Evolutionary conservation across 805 yeast genomes (phyloP).

Genomic region (Sugiyamaella marilandica): DNA sequence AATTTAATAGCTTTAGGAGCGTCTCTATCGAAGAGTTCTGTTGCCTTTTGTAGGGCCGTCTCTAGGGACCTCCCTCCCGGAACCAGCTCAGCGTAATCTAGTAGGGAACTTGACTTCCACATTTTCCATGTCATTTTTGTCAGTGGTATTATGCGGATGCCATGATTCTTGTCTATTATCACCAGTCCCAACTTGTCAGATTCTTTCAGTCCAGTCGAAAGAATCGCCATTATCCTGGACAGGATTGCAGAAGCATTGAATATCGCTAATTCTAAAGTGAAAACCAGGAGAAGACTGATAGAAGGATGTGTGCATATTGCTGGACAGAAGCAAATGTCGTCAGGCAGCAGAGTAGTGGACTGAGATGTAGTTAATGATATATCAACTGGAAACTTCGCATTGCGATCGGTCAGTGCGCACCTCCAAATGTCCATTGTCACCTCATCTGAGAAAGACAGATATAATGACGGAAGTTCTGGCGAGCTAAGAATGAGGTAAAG

Average conservation of each 20-base stretch:
- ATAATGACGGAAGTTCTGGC: constrained; percentile 11
- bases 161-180: too few species aligned
- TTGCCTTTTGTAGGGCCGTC: constrained; percentile 1
- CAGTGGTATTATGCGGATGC: too few species aligned
- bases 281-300: too few species aligned
- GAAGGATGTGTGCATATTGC: too few species aligned
- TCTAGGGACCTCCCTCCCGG: not conserved
- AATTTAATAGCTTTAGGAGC: constrained; percentile 1
- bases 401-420: constrained; percentile 14
- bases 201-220: too few species aligned
- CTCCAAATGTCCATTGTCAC: constrained; percentile 13
- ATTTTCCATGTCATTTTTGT: too few species aligned
- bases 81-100: not conserved
- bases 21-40: constrained; percentile 3
- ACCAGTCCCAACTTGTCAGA: too few species aligned
- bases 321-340: not conserved
- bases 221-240: too few species aligned
- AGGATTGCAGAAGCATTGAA: too few species aligned
- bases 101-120: not conserved
- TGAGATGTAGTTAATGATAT: not conserved
- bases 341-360: not conserved
- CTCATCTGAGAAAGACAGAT: constrained; percentile 10
- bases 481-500: constrained; percentile 8
- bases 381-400: not conserved
- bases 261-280: too few species aligned